Evolutionary conservation across 441 rosid species (phyloP).

Genomic region (Codiaeum variegatum): DNA sequence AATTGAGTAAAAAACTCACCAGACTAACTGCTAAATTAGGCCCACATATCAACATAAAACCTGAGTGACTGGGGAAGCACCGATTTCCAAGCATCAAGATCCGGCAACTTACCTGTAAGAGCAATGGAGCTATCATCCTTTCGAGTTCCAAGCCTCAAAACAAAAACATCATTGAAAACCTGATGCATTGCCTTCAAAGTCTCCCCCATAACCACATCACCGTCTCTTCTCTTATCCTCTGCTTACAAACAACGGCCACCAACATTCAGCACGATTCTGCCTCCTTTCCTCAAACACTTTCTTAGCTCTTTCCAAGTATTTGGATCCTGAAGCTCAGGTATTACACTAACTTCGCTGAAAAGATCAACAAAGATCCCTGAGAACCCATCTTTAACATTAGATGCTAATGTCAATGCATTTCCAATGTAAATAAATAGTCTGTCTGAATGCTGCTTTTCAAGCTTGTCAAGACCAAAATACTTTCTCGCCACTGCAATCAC

Average conservation of each 20-base stretch:
- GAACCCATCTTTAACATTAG: conserved; percentile 50
- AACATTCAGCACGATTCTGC: conserved; percentile 79
- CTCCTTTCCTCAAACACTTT: conserved; percentile 54
- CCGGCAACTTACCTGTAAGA: conserved; percentile 59
- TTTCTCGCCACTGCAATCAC: conserved; percentile 73
- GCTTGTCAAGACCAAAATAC: conserved; percentile 60
- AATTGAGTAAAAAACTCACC: background rate
- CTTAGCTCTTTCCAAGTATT: conserved; percentile 58
- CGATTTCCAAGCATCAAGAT: conserved; percentile 57
- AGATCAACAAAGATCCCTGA: conserved; percentile 75
- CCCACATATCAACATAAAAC: conserved; percentile 68
- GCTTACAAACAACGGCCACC: conserved; percentile 85
- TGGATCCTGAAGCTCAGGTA: conserved; percentile 79
- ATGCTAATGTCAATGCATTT: conserved; percentile 52
- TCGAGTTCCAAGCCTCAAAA: conserved; percentile 49
- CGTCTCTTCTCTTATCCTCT: conserved; percentile 62
- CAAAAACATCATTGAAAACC: conserved; percentile 54
- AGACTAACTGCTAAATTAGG: conserved; percentile 27
- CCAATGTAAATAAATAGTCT: conserved; percentile 62
- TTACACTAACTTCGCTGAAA: conserved; percentile 64
- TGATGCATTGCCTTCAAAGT: conserved; percentile 57
- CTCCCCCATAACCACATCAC: conserved; percentile 64
- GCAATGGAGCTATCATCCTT: conserved; percentile 70
- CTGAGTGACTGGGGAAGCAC: conserved; percentile 44
- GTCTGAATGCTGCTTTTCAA: conserved; percentile 55